Base-by-base conservation (phyloP, 1,139 yeast genomes). In the Suhomyces anneliseae region DNA sequence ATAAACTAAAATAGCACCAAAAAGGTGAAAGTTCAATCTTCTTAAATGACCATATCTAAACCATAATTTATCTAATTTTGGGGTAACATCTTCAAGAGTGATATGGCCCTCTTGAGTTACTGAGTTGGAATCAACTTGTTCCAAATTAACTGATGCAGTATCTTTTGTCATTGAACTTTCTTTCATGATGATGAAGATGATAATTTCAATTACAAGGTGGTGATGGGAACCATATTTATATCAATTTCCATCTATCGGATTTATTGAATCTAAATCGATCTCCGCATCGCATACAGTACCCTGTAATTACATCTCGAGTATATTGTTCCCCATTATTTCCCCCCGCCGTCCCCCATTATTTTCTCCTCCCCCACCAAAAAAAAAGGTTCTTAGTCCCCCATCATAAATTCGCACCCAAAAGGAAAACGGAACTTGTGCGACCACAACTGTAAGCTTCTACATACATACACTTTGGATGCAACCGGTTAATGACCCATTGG, bases 51-150 rank as follows among this genome's bases (percentile, higher is more conserved):
- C 39, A 37, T 42, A 42, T 15, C 39, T 35, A 39, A 37, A 38
- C 48, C 48, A 45, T 12, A 27, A 14, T 29, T 45, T 45, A 2
- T 34, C 40, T 14, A 42, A 38, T 29, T 42, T 45, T 15, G 47
- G 47, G n/a, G 33, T 34, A 12, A 45, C 47, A 29, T 45, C 47
- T 24, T 34, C 46, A n/a, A 44, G 33, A 11, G 11, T 27, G 2
- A 37, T 6, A 9, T 26, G 19, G 10, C 27, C 33, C 10, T 37
- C 39, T 10, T 36, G 27, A 8, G 9, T 15, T 9, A 5, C 15
- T 9, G 39, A 37, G n/a, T 12, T 12, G 19, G 39, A 37, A 10
- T 26, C 39, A 10, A 37, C 33, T 27, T 19, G 27, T 26, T 37
- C 39, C 19, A 37, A 27, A 7, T 11, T 8, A 9, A 37, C 39